A percentile compares a stretch with the other conserved stretches of the same genome.
Evolutionary conservation across 192 early-diverging fungal species (phyloP).

Genomic region (Dispira simplex): DNA sequence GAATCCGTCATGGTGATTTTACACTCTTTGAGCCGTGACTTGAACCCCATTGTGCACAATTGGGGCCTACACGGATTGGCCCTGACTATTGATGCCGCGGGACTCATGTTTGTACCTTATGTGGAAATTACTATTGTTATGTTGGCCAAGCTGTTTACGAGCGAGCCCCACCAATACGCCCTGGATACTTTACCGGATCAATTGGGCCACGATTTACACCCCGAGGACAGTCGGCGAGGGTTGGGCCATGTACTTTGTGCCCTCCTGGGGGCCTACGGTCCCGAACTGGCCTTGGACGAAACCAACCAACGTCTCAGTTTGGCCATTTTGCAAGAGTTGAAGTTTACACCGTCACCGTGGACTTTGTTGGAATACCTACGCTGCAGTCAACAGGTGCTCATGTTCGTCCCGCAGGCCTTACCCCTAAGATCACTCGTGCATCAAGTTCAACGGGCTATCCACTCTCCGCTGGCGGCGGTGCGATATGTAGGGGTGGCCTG

Average conservation of each 20-base stretch:
- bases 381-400: slow-evolving; percentile 75
- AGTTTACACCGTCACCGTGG: slow-evolving; percentile 53
- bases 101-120: slow-evolving; percentile 81
- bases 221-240: slow-evolving; percentile 32
- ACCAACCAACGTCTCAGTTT: slow-evolving; percentile 67
- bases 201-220: slow-evolving; percentile 27
- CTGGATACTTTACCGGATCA: slow-evolving; percentile 10
- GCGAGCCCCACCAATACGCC: slow-evolving; percentile 65
- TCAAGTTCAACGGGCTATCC: slow-evolving; percentile 58
- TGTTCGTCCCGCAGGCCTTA: slow-evolving; percentile 71
- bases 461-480: slow-evolving; percentile 34
- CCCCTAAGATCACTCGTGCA: slow-evolving; percentile 49
- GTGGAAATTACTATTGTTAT: slow-evolving; percentile 76
- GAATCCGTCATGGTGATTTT: slow-evolving; percentile 80
- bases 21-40: slow-evolving; percentile 78
- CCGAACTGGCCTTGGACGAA: slow-evolving; percentile 63
- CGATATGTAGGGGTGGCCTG: slow-evolving; percentile 70
- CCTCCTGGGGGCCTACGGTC: slow-evolving; percentile 77
- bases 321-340: slow-evolving; percentile 62
- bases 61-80: slow-evolving; percentile 84
- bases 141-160: slow-evolving; percentile 74
- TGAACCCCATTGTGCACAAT: slow-evolving; percentile 83
- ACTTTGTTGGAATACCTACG: slow-evolving; percentile 72
- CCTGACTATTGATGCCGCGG: slow-evolving; percentile 73
- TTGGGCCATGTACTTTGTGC: slow-evolving; percentile 83